phyloP scores from a whole-genome alignment of 139 green algal species.

The Micromonas pusilla region DNA sequence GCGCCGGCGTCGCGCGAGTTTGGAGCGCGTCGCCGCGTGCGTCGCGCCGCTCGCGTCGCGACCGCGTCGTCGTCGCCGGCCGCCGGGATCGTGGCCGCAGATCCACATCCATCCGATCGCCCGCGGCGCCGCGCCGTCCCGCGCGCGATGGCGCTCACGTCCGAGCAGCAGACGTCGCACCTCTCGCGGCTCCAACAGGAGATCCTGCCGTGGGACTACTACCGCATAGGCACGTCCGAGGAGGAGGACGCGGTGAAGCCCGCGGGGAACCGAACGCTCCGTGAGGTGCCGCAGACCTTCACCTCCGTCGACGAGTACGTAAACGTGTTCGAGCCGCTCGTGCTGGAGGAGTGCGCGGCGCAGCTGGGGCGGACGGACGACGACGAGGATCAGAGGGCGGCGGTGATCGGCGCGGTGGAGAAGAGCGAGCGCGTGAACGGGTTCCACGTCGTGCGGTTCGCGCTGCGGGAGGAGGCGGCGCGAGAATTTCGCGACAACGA shows the following conservation, averaged over 20 bases:
- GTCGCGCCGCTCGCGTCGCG: no score
- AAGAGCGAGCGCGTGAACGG: slow-evolving; percentile 6
- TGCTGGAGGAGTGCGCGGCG: slow-evolving; percentile 41
- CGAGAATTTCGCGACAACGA: slow-evolving; percentile 63
- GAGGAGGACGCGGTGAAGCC: slow-evolving; percentile 38
- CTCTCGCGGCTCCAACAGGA: neutral
- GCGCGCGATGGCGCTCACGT: neutral
- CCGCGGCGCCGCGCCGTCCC: no score
- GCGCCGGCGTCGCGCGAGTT: neutral
- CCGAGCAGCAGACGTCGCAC: neutral
- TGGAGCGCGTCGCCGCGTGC: no score
- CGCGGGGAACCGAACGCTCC: slow-evolving; percentile 4
- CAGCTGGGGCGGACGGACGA: slow-evolving; percentile 27
- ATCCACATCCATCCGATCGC: no score
- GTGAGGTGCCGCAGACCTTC: slow-evolving; percentile 6
- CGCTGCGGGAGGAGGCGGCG: neutral
- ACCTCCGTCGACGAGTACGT: slow-evolving; percentile 35
- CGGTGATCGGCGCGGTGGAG: neutral
- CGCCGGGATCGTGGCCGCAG: no score
- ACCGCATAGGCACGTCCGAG: neutral
- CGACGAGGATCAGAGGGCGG: neutral
- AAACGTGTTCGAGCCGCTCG: slow-evolving; percentile 36
- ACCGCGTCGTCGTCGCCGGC: no score
- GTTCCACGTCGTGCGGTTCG: neutral
- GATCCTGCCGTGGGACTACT: neutral